These are phyloP conservation scores for Vigna unguiculata DNA, from an alignment of 306 rosid species.

Conservation along the genomic window DNA sequence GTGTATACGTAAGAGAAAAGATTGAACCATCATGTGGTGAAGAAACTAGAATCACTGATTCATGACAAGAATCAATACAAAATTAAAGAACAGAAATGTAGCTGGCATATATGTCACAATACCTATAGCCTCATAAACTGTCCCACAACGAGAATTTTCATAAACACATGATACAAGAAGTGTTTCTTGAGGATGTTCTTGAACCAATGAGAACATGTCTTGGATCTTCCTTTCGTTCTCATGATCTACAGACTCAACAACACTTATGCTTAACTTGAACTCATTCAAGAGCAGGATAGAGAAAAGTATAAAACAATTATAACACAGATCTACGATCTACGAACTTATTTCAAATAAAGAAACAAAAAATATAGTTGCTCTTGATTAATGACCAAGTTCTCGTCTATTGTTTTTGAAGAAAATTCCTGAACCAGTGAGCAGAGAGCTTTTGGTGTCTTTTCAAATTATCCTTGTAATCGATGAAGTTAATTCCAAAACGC, in stretches of 20 bases:
- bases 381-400: not conserved
- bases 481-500: conserved; percentile 62
- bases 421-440: conserved; percentile 62
- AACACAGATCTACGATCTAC: not conserved
- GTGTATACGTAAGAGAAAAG: too few species aligned
- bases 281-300: conserved; percentile 3
- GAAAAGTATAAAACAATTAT: not conserved
- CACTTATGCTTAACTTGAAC: not conserved
- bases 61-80: too few species aligned
- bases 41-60: too few species aligned
- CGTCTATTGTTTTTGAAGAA: conserved; percentile 43
- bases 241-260: not conserved
- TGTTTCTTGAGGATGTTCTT: not conserved
- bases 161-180: not conserved
- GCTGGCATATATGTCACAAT: too few species aligned
- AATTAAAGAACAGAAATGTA: too few species aligned
- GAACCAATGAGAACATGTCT: not conserved
- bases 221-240: not conserved
- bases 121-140: not conserved
- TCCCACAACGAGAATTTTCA: not conserved
- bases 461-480: conserved; percentile 56
- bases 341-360: not conserved
- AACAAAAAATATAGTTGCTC: conserved; percentile 5
- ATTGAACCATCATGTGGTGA: too few species aligned
- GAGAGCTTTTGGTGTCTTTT: conserved; percentile 62